These are phyloP conservation scores for Rhodamnia rubescens DNA, from an alignment of 345 rosid species.

Conservation along the genomic window DNA sequence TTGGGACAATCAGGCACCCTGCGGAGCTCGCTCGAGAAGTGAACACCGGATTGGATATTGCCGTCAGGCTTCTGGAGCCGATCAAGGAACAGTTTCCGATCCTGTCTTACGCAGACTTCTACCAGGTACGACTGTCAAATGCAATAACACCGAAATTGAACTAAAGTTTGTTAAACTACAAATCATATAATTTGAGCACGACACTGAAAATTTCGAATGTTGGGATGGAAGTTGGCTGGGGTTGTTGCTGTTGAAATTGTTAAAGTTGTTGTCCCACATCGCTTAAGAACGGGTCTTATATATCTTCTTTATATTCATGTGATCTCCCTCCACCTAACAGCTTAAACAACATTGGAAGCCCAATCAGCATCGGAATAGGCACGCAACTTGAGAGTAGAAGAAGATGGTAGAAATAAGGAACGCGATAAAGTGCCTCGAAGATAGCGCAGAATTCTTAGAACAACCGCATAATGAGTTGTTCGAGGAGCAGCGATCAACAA, in stretches of 20 bases:
- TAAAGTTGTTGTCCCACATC: too few species aligned
- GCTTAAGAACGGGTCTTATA: too few species aligned
- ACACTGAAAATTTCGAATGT: neutral
- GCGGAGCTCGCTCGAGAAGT: slow-evolving; percentile 66
- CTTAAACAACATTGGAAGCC: too few species aligned
- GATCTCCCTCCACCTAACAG: too few species aligned
- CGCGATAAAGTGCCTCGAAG: too few species aligned
- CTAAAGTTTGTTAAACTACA: neutral
- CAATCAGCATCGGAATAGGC: too few species aligned
- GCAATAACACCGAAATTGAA: neutral
- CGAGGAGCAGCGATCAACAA: too few species aligned
- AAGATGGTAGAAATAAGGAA: too few species aligned
- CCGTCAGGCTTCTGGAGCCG: slow-evolving; percentile 64
- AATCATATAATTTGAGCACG: neutral
- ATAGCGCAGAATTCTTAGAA: too few species aligned
- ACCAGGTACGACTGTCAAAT: slow-evolving; percentile 31
- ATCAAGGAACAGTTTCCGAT: slow-evolving; percentile 61
- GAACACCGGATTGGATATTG: slow-evolving; percentile 87
- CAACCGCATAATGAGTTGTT: too few species aligned
- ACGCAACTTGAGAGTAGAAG: too few species aligned
- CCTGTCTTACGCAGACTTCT: slow-evolving; percentile 68
- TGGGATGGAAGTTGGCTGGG: slow-evolving; percentile 53
- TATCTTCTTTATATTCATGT: too few species aligned
- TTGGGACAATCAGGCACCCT: slow-evolving; percentile 68
- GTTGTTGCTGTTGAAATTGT: slow-evolving; percentile 79